Evolutionary conservation across 352 stramenopile species (phyloP), one percentile per base, ranked within the genome.

Genomic region (Phytophthora nicotianae): DNA sequence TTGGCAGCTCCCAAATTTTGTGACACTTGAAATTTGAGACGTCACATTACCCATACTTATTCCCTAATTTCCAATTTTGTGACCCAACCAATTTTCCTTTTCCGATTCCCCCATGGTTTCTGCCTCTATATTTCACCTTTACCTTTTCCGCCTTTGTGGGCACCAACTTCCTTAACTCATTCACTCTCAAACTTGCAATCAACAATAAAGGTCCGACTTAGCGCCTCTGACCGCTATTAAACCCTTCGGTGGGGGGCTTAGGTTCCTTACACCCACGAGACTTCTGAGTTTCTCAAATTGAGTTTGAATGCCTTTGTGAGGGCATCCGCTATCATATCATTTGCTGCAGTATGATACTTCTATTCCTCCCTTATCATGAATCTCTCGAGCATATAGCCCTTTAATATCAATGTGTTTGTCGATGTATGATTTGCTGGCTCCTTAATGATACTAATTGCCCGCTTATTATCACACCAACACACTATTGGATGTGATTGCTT

Each of bases 361-460:
- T 32, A 32, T 8, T 8, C 26, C 26, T 8, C 26, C 26, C 26
- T 37, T 37, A 10, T 37, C 32, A 37, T 37, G 32, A 37, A 41
- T 45, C 7, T 45, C 38, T 19, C 38, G 4, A 23, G n/a, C 38
- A 23, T 45, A 45, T 11, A 45, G 3, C 16, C 38, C 38, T 45
- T 45, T 24, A 14, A 45, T 45, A 45, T 45, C 38, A 45, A 23
- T 45, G 17, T 45, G 37, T 45, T 45, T 45, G 38, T 24, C n/a
- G 38, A 45, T 45, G 11, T 41, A 41, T 41, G 35, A 41, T 41
- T 41, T 6, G 35, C 35, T 41, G 38, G 38, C 5, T 11, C 38
- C n/a, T 23, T 45, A 23, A 24, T 45, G 6, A 45, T 45, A 45
- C 16, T 23, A 8, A 19, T 45, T 19, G 38, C 38, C 13, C 38